phyloP scores from a whole-genome alignment of 1,284 basidiomycete genomes.

The Rhodotorula sp. region DNA sequence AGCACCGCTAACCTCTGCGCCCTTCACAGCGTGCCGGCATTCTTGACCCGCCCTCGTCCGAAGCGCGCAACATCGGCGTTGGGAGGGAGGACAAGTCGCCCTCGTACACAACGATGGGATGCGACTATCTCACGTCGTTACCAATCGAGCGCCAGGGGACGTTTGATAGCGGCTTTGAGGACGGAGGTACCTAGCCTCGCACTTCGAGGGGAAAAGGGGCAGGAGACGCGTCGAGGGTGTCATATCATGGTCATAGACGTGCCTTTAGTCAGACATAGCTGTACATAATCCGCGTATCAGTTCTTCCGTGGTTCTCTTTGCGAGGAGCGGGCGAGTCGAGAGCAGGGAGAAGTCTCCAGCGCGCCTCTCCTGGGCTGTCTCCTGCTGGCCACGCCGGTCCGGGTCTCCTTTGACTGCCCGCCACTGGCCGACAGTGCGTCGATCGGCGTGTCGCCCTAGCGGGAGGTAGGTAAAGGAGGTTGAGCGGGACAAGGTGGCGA shows the following conservation, averaged over 20 bases:
- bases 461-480: not conserved
- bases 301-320: not conserved
- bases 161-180: not conserved
- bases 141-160: not conserved
- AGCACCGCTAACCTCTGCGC: not conserved
- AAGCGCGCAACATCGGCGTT: conserved; percentile 6
- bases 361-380: no score
- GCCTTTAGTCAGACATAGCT: not conserved
- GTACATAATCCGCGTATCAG: not conserved
- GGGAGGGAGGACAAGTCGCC: conserved; percentile 6
- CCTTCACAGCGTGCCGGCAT: not conserved
- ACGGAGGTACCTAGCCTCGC: not conserved
- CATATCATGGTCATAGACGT: not conserved
- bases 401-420: no score
- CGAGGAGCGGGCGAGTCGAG: no score
- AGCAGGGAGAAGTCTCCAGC: no score
- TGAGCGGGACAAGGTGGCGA: not conserved
- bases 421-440: no score
- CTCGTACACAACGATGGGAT: not conserved
- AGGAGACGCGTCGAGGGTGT: no score
- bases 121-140: not conserved
- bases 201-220: no score
- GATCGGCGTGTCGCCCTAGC: no score
- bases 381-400: no score
- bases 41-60: not conserved